Conservation (phyloP, 2,329 filamentous ascomycete genomes). For the Fusarium neocosmosporiellum region DNA sequence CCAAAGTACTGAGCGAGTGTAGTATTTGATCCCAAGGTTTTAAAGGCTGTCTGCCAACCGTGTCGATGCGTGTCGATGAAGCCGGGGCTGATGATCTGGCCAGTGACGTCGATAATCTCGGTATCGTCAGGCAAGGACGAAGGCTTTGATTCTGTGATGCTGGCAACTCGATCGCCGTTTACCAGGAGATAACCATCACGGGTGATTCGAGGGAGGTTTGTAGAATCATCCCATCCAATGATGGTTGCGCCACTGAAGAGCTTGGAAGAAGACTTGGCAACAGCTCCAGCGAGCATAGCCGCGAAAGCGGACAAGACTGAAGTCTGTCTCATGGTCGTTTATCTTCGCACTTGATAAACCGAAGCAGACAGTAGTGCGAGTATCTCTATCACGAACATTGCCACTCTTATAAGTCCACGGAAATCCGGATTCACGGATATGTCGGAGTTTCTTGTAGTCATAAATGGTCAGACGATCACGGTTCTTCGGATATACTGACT, state of each 20-base stretch:
- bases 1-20: slow-evolving; percentile 60
- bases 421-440: neutral
- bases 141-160: neutral
- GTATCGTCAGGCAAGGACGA: slow-evolving; percentile 29
- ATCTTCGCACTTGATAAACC: neutral
- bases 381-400: neutral
- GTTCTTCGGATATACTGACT: neutral
- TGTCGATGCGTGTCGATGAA: slow-evolving; percentile 69
- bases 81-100: slow-evolving; percentile 65
- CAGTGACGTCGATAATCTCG: slow-evolving; percentile 59
- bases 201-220: neutral
- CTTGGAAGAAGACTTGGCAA: neutral
- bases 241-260: slow-evolving; percentile 27
- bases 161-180: slow-evolving; percentile 9
- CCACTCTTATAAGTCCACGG: neutral
- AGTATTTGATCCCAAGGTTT: slow-evolving; percentile 63
- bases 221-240: slow-evolving; percentile 22
- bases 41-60: slow-evolving; percentile 66
- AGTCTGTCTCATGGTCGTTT: neutral
- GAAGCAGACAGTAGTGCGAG: neutral
- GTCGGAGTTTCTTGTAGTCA: neutral
- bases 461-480: neutral
- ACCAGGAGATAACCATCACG: slow-evolving; percentile 13
- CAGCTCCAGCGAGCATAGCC: neutral
- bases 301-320: neutral